Evolutionary conservation across 768 basidiomycete species (phyloP).

Genomic region (Trametes villosa): DNA sequence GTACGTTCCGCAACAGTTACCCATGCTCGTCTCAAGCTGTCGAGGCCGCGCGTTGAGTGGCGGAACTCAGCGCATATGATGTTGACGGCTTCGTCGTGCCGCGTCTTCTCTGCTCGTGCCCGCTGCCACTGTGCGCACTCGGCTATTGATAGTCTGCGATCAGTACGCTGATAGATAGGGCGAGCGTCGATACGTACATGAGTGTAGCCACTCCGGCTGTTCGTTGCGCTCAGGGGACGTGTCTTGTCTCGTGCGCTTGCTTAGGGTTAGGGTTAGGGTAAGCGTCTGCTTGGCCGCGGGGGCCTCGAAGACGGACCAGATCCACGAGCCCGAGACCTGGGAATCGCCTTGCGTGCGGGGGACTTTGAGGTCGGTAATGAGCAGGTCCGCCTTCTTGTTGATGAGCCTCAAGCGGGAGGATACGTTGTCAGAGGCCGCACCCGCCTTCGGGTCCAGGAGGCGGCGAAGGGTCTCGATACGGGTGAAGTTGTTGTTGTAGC

Average conservation of each 20-base stretch:
- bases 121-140: neutral
- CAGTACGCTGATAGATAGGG: too few species aligned
- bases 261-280: too few species aligned
- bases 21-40: too few species aligned
- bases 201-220: too few species aligned
- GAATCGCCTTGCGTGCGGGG: neutral
- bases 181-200: too few species aligned
- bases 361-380: neutral
- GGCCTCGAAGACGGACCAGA: neutral
- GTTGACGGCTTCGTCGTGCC: neutral
- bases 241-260: too few species aligned
- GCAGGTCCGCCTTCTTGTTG: neutral
- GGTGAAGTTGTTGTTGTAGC: neutral
- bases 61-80: neutral
- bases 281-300: too few species aligned
- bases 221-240: too few species aligned
- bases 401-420: neutral
- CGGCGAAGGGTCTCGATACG: neutral
- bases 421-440: neutral
- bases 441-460: neutral
- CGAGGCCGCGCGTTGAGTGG: too few species aligned
- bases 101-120: neutral
- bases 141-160: neutral
- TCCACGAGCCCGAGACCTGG: neutral
- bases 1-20: too few species aligned